Base-by-base conservation (phyloP, 2,329 filamentous ascomycete species). In the Aspergillus eucalypticola region DNA sequence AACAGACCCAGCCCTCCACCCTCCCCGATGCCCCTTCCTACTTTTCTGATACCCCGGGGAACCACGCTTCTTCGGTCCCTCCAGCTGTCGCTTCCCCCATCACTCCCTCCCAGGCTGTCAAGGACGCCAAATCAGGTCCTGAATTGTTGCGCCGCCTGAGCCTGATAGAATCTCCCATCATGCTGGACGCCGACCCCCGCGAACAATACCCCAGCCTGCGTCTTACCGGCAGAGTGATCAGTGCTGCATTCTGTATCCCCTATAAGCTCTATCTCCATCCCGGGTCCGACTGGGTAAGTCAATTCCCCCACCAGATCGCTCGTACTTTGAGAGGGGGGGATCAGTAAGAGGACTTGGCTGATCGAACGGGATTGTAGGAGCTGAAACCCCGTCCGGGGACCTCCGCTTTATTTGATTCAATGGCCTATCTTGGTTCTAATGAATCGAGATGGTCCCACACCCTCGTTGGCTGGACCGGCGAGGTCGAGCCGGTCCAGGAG, bases 401-500 rank as follows among this genome's bases (percentile, higher is more conserved):
- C 60, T 97, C 94, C 11, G 92, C 94, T 15, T 84, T 98, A 35
- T 96, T 96, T 77, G 92, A 97, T 75, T 93, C 92, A 8, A 92
- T 98, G 71, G 86, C 89, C 58, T 89, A 96, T 76, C 86, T 98
- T 48, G 91, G 92, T 3, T 96, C 92, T n/a, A 83, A 89, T 58
- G 84, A 90, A 46, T 88, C 89, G 2, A 88, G 89, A 19, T 98
- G 93, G 93, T 91, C 92, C 69, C 94, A 97, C 78, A 95, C 89
- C 0, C 85, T 97, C 5, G 90, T 98, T 56, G 93, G 92, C 49
- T 98, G 94, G 94, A 96, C 94, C 3, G 94, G 94, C 60, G 94
- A 98, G 75, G 89, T 94, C 60, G 85, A 88, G 59, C 79, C 75
- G n/a, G 66, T 73, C 13, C 56, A 69, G 6, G 67, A 72, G 21